Evolutionary conservation across 2,329 filamentous ascomycete species (phyloP).

Genomic region (Penicillium decumbens): DNA sequence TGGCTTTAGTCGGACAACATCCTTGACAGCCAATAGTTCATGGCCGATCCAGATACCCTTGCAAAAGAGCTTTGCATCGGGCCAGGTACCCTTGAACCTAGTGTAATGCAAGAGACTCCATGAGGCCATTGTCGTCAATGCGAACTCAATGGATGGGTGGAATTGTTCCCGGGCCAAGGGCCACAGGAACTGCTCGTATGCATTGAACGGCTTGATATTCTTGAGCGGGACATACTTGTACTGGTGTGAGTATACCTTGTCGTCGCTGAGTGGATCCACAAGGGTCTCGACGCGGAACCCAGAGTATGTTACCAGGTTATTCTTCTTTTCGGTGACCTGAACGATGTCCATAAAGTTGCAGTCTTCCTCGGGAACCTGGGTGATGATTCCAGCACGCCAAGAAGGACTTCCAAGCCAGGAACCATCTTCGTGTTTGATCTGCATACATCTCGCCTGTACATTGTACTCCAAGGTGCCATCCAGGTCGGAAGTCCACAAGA

Average conservation of each 20-base stretch:
- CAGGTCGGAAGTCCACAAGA: conserved; percentile 47
- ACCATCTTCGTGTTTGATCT: conserved; percentile 34
- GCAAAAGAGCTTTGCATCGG: conserved; percentile 50
- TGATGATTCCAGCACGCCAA: conserved; percentile 57
- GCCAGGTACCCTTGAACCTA: conserved; percentile 53
- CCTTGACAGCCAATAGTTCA: conserved; percentile 53
- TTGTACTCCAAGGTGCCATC: conserved; percentile 40
- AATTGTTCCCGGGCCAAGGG: conserved; percentile 39
- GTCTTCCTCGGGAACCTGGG: conserved; percentile 48
- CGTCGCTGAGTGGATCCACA: conserved; percentile 47
- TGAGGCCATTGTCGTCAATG: conserved; percentile 51
- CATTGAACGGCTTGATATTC: conserved; percentile 52
- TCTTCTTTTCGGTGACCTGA: conserved; percentile 35
- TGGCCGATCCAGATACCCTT: conserved; percentile 54
- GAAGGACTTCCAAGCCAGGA: conserved; percentile 38
- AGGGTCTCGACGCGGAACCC: conserved; percentile 57
- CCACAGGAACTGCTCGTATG: conserved; percentile 50
- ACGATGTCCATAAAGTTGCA: conserved; percentile 46
- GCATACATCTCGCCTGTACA: conserved; percentile 22
- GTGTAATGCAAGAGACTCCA: conserved; percentile 52
- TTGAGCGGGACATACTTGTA: conserved; percentile 54
- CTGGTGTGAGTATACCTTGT: conserved; percentile 52
- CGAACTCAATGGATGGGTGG: conserved; percentile 53
- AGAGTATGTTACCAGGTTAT: conserved; percentile 44
- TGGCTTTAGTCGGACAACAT: conserved; percentile 51